phyloP scores from a whole-genome alignment of 495 filamentous ascomycete genomes.

The Lophiotrema nucula region DNA sequence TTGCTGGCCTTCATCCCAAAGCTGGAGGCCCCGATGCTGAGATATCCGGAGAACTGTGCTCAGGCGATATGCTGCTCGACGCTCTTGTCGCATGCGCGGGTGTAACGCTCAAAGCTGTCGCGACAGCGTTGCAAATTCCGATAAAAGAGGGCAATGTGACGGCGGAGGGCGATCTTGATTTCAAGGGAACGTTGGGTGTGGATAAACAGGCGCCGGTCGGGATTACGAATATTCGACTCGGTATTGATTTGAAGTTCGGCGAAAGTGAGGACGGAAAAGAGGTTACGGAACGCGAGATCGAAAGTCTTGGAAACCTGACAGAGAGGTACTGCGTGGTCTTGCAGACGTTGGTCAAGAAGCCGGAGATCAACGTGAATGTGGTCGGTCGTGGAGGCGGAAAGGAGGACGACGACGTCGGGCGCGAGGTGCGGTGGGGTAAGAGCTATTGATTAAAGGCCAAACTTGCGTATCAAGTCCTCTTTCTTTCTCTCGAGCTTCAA shows the following conservation, averaged over 20 bases:
- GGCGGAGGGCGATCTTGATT: slow-evolving; percentile 45
- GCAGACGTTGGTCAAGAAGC: slow-evolving; percentile 42
- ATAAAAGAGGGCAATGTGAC: slow-evolving; percentile 38
- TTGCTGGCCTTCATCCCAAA: too few relatives aligned
- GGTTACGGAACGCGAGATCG: slow-evolving; percentile 38
- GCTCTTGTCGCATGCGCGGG: too few relatives aligned
- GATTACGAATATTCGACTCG: slow-evolving; percentile 39
- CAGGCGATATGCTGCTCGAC: too few relatives aligned
- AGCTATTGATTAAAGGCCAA: too few relatives aligned
- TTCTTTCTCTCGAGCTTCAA: too few relatives aligned
- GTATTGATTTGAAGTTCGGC: slow-evolving; percentile 37
- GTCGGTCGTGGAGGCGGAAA: slow-evolving; percentile 40
- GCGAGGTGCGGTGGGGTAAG: slow-evolving; percentile 52
- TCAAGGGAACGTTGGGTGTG: slow-evolving; percentile 43
- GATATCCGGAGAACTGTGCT: too few relatives aligned
- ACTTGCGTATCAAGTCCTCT: too few relatives aligned
- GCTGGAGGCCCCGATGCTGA: too few relatives aligned
- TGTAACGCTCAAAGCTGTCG: too few relatives aligned
- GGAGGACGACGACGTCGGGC: slow-evolving; percentile 72
- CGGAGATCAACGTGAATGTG: slow-evolving; percentile 35
- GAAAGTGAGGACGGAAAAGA: slow-evolving; percentile 30
- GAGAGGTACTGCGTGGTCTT: slow-evolving; percentile 45
- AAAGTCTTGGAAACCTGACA: slow-evolving; percentile 42
- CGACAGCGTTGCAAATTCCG: too few relatives aligned
- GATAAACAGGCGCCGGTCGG: slow-evolving; percentile 41